Conservation (phyloP, 73 alveolate species). For the Symbiodinium pilosum region DNA sequence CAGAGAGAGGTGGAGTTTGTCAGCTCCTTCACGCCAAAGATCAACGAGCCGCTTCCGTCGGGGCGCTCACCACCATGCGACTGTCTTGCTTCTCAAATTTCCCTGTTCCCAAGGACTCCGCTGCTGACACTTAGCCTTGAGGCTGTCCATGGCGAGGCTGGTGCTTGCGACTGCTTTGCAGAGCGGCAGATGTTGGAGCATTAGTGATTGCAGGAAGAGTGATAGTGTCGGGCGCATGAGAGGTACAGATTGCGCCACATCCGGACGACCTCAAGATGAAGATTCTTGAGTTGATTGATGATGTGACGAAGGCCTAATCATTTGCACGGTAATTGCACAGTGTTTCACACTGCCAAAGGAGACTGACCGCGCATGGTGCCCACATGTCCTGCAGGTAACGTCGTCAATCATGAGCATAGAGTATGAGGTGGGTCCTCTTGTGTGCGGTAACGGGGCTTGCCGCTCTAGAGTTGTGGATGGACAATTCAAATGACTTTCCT, state of each 20-base stretch:
- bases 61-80: neutral
- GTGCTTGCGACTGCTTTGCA: neutral
- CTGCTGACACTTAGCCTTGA: constrained; percentile 84
- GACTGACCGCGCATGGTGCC: too few species aligned
- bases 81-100: neutral
- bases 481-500: too few species aligned
- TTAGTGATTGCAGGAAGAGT: neutral
- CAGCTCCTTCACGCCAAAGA: constrained; percentile 67
- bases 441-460: too few species aligned
- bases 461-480: too few species aligned
- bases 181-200: neutral
- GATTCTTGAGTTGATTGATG: constrained; percentile 76
- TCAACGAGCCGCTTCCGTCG: constrained; percentile 70
- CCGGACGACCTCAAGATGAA: constrained; percentile 83
- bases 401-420: constrained; percentile 91
- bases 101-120: constrained; percentile 33
- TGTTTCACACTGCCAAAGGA: too few species aligned
- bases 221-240: neutral
- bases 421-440: constrained; percentile 32
- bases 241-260: constrained; percentile 76
- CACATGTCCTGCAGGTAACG: constrained; percentile 15
- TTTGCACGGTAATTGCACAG: neutral
- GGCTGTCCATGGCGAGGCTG: constrained; percentile 73
- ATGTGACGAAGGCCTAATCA: constrained; percentile 53
- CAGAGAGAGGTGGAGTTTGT: constrained; percentile 68